Conservation (phyloP, 768 basidiomycete genomes). For the Leccinum aurantiacum region DNA sequence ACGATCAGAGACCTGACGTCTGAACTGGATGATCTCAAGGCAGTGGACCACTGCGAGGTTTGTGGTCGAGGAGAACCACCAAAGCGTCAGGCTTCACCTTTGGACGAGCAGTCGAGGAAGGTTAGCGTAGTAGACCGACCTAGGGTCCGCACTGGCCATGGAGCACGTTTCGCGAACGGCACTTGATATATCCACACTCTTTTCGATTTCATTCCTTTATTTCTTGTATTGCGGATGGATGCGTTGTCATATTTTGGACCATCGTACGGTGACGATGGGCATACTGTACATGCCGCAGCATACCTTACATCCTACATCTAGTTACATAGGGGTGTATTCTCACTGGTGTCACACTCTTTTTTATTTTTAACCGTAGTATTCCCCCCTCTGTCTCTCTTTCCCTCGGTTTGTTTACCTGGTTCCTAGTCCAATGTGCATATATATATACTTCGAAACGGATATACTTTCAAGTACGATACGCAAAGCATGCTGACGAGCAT, state of each 20-base stretch:
- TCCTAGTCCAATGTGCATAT: constrained; percentile 27
- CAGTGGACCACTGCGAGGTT: constrained; percentile 47
- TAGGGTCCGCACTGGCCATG: constrained; percentile 63
- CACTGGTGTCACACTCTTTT: not conserved
- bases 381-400: constrained; percentile 6
- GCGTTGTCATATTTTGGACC: constrained; percentile 15
- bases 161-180: constrained; percentile 59
- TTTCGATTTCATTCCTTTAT: constrained; percentile 16
- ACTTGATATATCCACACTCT: constrained; percentile 19
- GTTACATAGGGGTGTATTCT: constrained; percentile 12
- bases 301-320: constrained; percentile 15
- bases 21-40: constrained; percentile 60
- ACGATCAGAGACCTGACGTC: constrained; percentile 70
- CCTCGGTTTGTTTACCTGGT: constrained; percentile 30
- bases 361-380: constrained; percentile 30
- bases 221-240: constrained; percentile 19
- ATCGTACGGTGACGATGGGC: constrained; percentile 10
- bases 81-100: constrained; percentile 9
- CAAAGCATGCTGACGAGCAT: constrained; percentile 14
- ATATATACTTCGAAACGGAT: constrained; percentile 24
- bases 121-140: constrained; percentile 59
- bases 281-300: constrained; percentile 13
- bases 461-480: constrained; percentile 20
- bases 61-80: constrained; percentile 55
- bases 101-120: constrained; percentile 25